Base-by-base conservation (phyloP, 1,139 yeast species). In the Saccharomycopsis hybrid region DNA sequence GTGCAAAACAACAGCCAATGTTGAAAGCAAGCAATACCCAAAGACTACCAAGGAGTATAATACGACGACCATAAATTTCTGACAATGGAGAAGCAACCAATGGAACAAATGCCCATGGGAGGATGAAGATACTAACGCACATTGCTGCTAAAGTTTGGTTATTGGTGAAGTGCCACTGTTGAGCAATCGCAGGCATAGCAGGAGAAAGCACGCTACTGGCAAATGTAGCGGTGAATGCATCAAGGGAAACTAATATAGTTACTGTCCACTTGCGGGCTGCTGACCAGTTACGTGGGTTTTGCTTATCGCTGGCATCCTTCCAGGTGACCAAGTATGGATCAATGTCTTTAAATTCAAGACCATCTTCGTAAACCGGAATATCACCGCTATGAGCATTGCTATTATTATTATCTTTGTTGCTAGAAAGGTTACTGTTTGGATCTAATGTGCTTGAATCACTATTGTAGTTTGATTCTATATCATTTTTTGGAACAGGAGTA, bases 311-410 rank as follows among this genome's bases (percentile, higher is more conserved):
- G 1, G 69, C 72, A 4, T 80, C 79, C 40, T 79, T 82, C 85
- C 85, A 81, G 1, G 84, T 73, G 3, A 81, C 79, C 41, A 80
- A 63, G 59, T 80, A 84, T 0, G 84, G 85, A 57, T 80, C 85
- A 4, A 75, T 59, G 3, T 66, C 67, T 28, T 65, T 61, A 57
- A 73, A 78, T 55, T 77, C 82, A 13, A 66, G 68, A 25, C 82
- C 82, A 55, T 65, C 74, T 51, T 71, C 67, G 46, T 63, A 62
- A 1, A 72, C 65, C 1, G 78, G 77, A 8, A 46, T 4, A 11
- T 13, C 28, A 5, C 8, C 5, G 41, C 28, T 40, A 11, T n/a
- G 27, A 8, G 42, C 32, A 40, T 40, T 18, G 7, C 39, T 36
- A n/a, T 36, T 13, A 25, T 36, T 25, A 18, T 36, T 36, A 36